These are phyloP conservation scores for Pseudogymnoascus sp. DNA, from an alignment of 2,329 filamentous ascomycete species.

Conservation along the genomic window DNA sequence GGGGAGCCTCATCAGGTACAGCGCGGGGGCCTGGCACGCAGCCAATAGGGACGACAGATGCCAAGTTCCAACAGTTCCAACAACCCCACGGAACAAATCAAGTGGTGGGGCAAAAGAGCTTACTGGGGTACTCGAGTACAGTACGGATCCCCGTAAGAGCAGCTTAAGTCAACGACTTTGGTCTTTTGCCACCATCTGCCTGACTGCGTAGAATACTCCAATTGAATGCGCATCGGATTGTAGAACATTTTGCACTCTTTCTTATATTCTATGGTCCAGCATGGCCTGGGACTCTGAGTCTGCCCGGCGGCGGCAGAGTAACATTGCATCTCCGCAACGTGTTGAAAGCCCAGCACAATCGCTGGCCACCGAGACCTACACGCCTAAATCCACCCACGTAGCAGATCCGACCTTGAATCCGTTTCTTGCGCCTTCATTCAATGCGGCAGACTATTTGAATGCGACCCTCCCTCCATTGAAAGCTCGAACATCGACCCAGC, in stretches of 20 bases:
- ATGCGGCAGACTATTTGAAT: constrained; percentile 82
- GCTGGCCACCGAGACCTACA: constrained; percentile 18
- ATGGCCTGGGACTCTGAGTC: constrained; percentile 26
- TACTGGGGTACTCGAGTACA: neutral
- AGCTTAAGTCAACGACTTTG: constrained; percentile 8
- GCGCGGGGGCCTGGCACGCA: neutral
- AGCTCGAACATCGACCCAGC: constrained; percentile 22
- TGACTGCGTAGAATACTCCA: neutral
- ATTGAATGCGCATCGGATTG: neutral
- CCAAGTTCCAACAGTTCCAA: neutral
- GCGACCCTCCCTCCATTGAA: constrained; percentile 64
- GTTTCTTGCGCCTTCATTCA: constrained; percentile 72
- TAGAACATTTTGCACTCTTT: neutral
- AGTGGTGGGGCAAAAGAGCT: neutral
- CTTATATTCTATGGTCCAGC: neutral
- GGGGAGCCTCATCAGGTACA: constrained; percentile 4
- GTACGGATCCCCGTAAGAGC: neutral
- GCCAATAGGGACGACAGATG: neutral
- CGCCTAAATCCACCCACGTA: constrained; percentile 51
- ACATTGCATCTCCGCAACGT: constrained; percentile 20
- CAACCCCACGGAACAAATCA: constrained; percentile 5
- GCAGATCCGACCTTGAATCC: constrained; percentile 66
- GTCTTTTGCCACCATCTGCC: neutral
- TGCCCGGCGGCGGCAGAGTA: constrained; percentile 24
- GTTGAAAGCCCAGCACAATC: constrained; percentile 12